Evolutionary conservation across 169 alveolate species (phyloP).

Genomic region (Babesia sp.): DNA sequence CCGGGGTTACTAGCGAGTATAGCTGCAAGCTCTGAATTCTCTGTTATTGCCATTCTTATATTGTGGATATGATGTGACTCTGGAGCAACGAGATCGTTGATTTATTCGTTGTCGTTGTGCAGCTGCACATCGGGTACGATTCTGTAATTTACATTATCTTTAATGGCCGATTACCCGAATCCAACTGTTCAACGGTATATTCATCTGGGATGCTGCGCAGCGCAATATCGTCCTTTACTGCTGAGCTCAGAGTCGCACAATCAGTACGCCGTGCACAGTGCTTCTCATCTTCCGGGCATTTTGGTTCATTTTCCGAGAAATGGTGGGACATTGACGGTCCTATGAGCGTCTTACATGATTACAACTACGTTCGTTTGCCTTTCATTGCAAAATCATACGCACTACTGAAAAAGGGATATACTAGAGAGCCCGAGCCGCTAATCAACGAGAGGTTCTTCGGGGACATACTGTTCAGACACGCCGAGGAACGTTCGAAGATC

Average conservation of each 20-base stretch:
- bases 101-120: too few species aligned
- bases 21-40: not conserved
- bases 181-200: not conserved
- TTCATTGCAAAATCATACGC: slow-evolving; percentile 58
- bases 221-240: not conserved
- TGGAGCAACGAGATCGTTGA: too few species aligned
- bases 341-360: slow-evolving; percentile 60
- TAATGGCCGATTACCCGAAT: not conserved
- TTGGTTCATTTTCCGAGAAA: slow-evolving; percentile 34
- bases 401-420: not conserved
- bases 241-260: not conserved
- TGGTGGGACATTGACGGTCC: slow-evolving; percentile 72
- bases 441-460: not conserved
- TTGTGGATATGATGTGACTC: too few species aligned
- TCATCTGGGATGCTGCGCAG: not conserved
- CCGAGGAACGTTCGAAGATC: slow-evolving; percentile 19
- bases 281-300: slow-evolving; percentile 10
- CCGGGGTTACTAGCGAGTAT: slow-evolving; percentile 23
- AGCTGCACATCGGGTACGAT: not conserved
- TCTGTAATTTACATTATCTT: not conserved
- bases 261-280: not conserved
- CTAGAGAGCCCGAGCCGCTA: not conserved
- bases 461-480: slow-evolving; percentile 5
- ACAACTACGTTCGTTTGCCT: slow-evolving; percentile 66
- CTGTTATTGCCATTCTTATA: slow-evolving; percentile 2